Conservation (phyloP, 345 rosid species). For the Populus tremula region DNA sequence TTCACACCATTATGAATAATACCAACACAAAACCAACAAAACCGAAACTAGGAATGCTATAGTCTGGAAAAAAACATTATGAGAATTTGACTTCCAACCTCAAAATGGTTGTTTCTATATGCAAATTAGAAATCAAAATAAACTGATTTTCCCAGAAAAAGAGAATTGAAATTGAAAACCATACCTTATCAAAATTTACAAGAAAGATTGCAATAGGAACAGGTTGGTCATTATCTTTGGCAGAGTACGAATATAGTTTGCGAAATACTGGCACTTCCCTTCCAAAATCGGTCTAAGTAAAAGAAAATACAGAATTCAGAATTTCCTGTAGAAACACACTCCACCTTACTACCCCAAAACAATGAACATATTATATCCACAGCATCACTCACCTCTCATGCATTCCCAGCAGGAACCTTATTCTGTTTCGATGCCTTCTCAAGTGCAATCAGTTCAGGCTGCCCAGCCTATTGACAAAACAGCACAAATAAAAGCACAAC, state of each 20-base stretch:
- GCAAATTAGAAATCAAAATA: conserved; percentile 1
- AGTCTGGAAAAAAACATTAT: not conserved
- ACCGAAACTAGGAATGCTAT: not conserved
- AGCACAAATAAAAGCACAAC: not conserved
- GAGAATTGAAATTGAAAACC: conserved; percentile 12
- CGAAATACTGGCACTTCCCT: conserved; percentile 82
- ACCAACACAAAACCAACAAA: not conserved
- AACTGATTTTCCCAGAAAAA: not conserved
- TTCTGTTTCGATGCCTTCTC: conserved; percentile 84
- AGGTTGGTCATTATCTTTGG: conserved; percentile 62
- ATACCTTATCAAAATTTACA: conserved; percentile 94
- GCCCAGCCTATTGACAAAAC: conserved; percentile 58
- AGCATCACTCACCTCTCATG: conserved; percentile 70
- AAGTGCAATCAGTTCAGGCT: conserved; percentile 78
- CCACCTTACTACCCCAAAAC: not conserved
- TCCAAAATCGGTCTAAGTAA: conserved; percentile 73
- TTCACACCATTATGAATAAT: conserved; percentile 1
- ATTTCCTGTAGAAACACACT: not conserved
- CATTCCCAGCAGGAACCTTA: conserved; percentile 81
- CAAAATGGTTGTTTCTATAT: not conserved
- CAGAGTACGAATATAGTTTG: conserved; percentile 60
- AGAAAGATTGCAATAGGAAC: conserved; percentile 82
- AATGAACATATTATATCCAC: not conserved
- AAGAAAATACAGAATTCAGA: not conserved
- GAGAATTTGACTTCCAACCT: not conserved